Percentiles rank a stretch among this genome's conserved stretches.
Evolutionary conservation across 768 basidiomycete species (phyloP).

Genomic region (Phanerodontia chrysosporium): DNA sequence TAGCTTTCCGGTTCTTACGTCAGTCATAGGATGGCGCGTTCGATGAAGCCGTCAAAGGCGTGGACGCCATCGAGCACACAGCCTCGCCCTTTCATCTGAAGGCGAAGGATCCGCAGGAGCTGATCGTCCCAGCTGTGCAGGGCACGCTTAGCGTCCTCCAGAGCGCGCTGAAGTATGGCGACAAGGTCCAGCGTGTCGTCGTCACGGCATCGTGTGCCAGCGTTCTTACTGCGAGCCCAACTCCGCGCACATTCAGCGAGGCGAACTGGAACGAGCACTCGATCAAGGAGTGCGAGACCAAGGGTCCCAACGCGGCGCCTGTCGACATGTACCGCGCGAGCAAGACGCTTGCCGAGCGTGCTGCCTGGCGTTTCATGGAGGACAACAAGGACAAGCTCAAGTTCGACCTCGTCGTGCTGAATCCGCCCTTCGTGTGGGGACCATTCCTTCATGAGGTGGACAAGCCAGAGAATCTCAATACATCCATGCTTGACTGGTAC

Average conservation of each 20-base stretch:
- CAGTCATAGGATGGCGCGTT: constrained; percentile 17
- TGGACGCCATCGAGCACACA: constrained; percentile 21
- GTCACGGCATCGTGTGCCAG: constrained; percentile 62
- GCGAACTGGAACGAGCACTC: constrained; percentile 39
- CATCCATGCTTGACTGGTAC: constrained; percentile 34
- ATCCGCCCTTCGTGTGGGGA: constrained; percentile 32
- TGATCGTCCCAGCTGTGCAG: constrained; percentile 40
- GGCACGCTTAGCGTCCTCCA: constrained; percentile 38
- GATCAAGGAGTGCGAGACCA: constrained; percentile 25
- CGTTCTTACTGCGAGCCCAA: constrained; percentile 27
- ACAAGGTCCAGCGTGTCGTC: constrained; percentile 60
- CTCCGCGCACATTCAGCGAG: constrained; percentile 36
- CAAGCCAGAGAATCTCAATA: constrained; percentile 33
- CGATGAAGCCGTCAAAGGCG: constrained; percentile 20
- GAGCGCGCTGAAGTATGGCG: constrained; percentile 26
- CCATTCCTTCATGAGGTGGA: constrained; percentile 13
- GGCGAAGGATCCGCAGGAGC: constrained; percentile 19
- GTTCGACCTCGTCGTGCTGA: constrained; percentile 32
- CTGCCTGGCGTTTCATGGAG: constrained; percentile 16
- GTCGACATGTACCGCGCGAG: constrained; percentile 52
- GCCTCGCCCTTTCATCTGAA: constrained; percentile 18
- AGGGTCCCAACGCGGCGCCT: constrained; percentile 22
- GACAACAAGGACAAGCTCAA: constrained; percentile 21
- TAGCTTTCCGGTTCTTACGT: background rate
- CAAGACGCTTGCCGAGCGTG: constrained; percentile 60